A percentile compares a stretch with the other conserved stretches of the same genome.
Evolutionary conservation across 23 red algal genomes (phyloP).

Genomic region (Pyropia yezoensis): DNA sequence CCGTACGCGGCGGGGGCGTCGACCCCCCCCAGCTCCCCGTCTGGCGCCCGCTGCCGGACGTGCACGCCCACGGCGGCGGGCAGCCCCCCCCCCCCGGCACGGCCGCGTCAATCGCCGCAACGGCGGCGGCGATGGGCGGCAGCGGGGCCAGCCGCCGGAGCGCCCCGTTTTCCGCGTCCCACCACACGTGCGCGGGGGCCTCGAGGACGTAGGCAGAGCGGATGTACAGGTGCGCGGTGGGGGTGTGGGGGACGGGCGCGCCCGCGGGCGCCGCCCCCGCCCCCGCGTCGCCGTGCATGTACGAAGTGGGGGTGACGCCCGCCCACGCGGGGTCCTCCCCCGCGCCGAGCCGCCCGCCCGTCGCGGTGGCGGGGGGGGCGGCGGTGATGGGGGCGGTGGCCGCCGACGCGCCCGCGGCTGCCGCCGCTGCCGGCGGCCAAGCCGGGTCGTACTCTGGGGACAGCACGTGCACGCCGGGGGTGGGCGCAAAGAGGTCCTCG

Average conservation of each 20-base stretch:
- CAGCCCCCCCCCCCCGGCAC: background rate
- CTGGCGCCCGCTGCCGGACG: constrained; percentile 30
- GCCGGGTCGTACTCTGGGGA: background rate
- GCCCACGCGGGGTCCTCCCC: constrained; percentile 1
- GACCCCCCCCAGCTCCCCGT: constrained; percentile 8
- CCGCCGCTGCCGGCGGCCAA: background rate
- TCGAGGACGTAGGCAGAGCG: constrained; percentile 41
- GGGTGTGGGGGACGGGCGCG: constrained; percentile 4
- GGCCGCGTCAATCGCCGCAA: background rate
- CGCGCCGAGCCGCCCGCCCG: constrained; percentile 2
- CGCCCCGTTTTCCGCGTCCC: constrained; percentile 26
- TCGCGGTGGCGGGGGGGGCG: background rate
- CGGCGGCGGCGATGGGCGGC: constrained; percentile 1
- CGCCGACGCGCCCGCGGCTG: background rate
- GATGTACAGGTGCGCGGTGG: constrained; percentile 27
- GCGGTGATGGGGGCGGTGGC: background rate
- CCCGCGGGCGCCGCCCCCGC: constrained; percentile 16
- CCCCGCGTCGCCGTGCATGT: constrained; percentile 52
- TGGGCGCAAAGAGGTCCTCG: constrained; percentile 34
- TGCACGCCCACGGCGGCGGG: constrained; percentile 30
- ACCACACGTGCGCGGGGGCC: background rate
- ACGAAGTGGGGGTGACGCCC: constrained; percentile 14
- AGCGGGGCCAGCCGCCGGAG: constrained; percentile 24
- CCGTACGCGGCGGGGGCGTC: constrained; percentile 22
- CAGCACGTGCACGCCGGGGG: background rate